phyloP scores from a whole-genome alignment of 768 basidiomycete genomes.

The Hebeloma cylindrosporum region DNA sequence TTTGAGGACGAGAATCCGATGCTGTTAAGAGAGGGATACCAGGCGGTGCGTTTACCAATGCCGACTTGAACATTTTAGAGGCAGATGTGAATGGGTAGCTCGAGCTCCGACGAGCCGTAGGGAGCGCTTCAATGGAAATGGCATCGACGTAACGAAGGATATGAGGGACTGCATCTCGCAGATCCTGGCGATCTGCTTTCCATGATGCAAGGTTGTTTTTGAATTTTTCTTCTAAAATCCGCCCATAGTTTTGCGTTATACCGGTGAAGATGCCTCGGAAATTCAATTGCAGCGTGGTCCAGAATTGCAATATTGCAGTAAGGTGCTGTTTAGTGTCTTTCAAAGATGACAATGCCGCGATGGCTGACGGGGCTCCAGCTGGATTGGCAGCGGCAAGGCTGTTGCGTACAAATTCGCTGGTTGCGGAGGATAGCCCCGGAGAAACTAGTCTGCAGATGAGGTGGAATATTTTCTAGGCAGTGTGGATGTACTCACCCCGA shows the following conservation, averaged over 20 bases:
- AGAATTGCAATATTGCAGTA: neutral
- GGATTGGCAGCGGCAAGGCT: slow-evolving; percentile 4
- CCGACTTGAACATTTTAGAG: neutral
- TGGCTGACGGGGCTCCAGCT: neutral
- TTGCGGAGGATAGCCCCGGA: neutral
- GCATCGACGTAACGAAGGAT: slow-evolving; percentile 4
- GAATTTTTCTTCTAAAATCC: neutral
- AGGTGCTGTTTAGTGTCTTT: slow-evolving; percentile 2
- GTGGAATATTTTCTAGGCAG: no score
- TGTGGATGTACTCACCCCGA: no score
- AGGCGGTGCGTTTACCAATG: neutral
- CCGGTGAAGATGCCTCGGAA: neutral
- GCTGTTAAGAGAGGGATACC: neutral
- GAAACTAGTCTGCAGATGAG: neutral
- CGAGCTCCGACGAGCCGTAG: neutral
- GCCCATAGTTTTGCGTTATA: neutral
- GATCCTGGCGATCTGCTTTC: neutral
- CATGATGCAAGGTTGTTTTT: neutral
- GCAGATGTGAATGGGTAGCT: neutral
- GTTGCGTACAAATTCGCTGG: neutral
- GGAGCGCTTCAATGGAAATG: neutral
- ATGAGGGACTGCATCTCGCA: neutral
- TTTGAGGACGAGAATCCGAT: neutral
- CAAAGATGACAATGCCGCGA: neutral
- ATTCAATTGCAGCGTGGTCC: neutral